Evolutionary conservation across 108 stramenopile genomes (phyloP).

Genomic region (Cyclotella cryptica): DNA sequence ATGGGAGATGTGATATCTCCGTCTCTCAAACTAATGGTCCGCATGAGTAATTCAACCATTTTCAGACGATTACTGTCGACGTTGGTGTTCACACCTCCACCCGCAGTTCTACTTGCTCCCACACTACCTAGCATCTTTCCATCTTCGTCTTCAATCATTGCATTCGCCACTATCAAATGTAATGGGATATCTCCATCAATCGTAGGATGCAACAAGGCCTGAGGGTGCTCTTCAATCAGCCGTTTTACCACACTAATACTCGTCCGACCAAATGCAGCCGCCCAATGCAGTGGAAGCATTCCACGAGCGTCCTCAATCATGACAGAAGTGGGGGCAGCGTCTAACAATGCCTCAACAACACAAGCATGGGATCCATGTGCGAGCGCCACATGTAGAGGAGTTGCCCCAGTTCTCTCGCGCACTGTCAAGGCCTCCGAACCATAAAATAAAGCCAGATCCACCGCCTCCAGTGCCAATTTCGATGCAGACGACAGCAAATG

Average conservation of each 20-base stretch:
- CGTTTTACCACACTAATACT: slow-evolving; percentile 37
- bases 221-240: slow-evolving; percentile 48
- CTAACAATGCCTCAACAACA: slow-evolving; percentile 55
- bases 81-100: slow-evolving; percentile 3
- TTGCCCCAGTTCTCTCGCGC: slow-evolving; percentile 43
- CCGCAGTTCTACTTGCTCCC: slow-evolving; percentile 10
- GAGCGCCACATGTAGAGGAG: slow-evolving; percentile 62
- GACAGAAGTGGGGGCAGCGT: slow-evolving; percentile 33
- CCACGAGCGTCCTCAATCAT: slow-evolving; percentile 54
- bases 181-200: slow-evolving; percentile 70
- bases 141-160: slow-evolving; percentile 36
- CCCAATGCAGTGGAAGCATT: slow-evolving; percentile 67
- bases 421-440: slow-evolving; percentile 21
- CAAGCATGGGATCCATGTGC: slow-evolving; percentile 55
- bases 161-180: slow-evolving; percentile 59
- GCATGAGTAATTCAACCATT: slow-evolving; percentile 52
- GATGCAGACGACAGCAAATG: slow-evolving; percentile 7
- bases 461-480: slow-evolving; percentile 29
- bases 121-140: slow-evolving; percentile 1
- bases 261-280: slow-evolving; percentile 53
- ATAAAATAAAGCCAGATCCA: slow-evolving; percentile 13
- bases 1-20: slow-evolving; percentile 26
- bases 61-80: slow-evolving; percentile 52
- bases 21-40: slow-evolving; percentile 10
- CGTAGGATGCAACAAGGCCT: slow-evolving; percentile 38